Percentiles rank a stretch among this genome's conserved stretches.
Evolutionary conservation across 2,329 filamentous ascomycete genomes (phyloP).

Genomic region (Ophiosphaerella herpotricha): DNA sequence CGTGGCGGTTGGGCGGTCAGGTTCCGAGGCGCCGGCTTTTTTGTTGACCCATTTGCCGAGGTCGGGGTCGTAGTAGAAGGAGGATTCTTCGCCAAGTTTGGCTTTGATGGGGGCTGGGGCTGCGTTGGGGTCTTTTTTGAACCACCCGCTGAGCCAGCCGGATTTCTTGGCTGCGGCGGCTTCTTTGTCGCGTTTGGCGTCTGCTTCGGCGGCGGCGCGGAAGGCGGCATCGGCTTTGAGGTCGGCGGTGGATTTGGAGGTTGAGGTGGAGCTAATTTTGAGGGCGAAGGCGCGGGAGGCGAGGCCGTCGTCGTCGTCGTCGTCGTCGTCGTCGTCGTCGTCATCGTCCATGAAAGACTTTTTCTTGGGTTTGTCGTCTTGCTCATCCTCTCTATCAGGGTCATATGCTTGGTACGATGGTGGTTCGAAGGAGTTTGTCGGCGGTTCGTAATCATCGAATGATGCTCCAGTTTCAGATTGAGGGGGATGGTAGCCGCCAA

Average conservation of each 20-base stretch:
- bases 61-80: slow-evolving; percentile 93
- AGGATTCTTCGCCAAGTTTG: slow-evolving; percentile 91
- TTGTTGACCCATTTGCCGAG: slow-evolving; percentile 99
- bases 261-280: slow-evolving; percentile 50
- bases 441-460: slow-evolving; percentile 39
- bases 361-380: slow-evolving; percentile 52
- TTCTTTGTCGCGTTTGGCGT: slow-evolving; percentile 63
- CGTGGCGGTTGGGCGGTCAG: slow-evolving; percentile 61
- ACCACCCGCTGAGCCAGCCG: slow-evolving; percentile 87
- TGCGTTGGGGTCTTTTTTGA: slow-evolving; percentile 72
- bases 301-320: slow-evolving; percentile 76
- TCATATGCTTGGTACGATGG: slow-evolving; percentile 54
- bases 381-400: slow-evolving; percentile 56
- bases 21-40: slow-evolving; percentile 70
- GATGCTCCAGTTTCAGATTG: slow-evolving; percentile 20
- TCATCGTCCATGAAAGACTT: slow-evolving; percentile 84
- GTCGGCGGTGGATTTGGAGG: slow-evolving; percentile 63
- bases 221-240: slow-evolving; percentile 84
- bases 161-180: slow-evolving; percentile 57
- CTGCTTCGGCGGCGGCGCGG: slow-evolving; percentile 76
- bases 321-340: slow-evolving; percentile 62
- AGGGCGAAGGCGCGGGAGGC: slow-evolving; percentile 57
- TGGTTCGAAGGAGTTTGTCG: slow-evolving; percentile 33
- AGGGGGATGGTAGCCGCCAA: slow-evolving; percentile 32
- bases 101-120: slow-evolving; percentile 75